Conservation (phyloP, 2,329 filamentous ascomycete species). For the Fusarium torulosum region DNA sequence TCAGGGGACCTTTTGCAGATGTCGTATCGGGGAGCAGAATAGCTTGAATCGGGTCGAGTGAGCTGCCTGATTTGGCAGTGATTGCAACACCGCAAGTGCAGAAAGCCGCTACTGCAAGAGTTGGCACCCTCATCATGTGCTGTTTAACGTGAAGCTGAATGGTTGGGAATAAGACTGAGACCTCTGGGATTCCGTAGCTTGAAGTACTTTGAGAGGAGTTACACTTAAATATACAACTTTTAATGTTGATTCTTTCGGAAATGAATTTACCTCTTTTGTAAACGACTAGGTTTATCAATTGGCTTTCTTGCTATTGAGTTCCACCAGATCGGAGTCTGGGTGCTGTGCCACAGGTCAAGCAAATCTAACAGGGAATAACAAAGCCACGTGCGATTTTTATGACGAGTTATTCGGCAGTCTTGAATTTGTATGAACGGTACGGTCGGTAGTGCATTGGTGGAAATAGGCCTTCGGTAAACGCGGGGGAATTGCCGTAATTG, state of each 20-base stretch:
- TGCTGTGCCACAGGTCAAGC: slow-evolving; percentile 2
- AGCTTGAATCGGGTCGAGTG: slow-evolving; percentile 47
- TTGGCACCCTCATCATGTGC: slow-evolving; percentile 2
- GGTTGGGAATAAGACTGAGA: background rate
- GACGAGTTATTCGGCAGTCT: slow-evolving; percentile 27
- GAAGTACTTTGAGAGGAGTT: background rate
- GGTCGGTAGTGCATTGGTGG: slow-evolving; percentile 19
- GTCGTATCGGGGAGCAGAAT: slow-evolving; percentile 46
- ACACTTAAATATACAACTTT: slow-evolving; percentile 11
- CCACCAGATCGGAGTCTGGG: background rate
- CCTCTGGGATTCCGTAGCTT: background rate
- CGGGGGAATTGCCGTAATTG: slow-evolving; percentile 19
- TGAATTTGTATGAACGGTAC: background rate
- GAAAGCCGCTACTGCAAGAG: background rate
- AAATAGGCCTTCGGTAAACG: slow-evolving; percentile 22
- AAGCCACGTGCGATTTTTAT: slow-evolving; percentile 20
- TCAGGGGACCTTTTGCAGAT: slow-evolving; percentile 57
- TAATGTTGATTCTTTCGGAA: slow-evolving; percentile 4
- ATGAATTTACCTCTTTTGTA: slow-evolving; percentile 20
- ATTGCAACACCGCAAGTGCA: background rate
- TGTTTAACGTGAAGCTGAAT: background rate
- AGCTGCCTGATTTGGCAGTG: slow-evolving; percentile 30
- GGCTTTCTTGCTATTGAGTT: background rate
- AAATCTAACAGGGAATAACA: background rate
- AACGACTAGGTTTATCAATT: background rate